Conservation (phyloP, 495 filamentous ascomycete species). For the Aspergillus biplanus region DNA sequence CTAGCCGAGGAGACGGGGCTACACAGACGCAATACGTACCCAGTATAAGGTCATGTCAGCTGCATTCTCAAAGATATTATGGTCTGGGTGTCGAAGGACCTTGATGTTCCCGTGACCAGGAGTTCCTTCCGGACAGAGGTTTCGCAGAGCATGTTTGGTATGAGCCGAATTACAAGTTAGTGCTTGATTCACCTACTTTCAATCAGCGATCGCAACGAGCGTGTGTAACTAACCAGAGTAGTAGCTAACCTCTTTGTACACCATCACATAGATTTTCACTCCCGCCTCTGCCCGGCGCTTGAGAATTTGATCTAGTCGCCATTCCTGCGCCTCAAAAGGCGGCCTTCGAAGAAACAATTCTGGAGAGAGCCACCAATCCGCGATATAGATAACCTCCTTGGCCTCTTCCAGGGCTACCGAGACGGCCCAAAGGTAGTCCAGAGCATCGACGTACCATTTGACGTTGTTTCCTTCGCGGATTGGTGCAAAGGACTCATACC, state of each 20-base stretch:
- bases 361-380: conserved; percentile 95
- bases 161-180: conserved; percentile 91
- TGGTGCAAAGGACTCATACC: conserved; percentile 88
- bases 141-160: conserved; percentile 85
- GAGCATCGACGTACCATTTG: conserved; percentile 96
- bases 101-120: conserved; percentile 85
- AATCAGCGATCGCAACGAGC: conserved; percentile 7
- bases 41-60: conserved; percentile 98
- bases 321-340: conserved; percentile 79
- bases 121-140: conserved; percentile 76
- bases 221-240: conserved; percentile 5
- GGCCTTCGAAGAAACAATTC: conserved; percentile 90
- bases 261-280: conserved; percentile 91
- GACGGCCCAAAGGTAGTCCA: conserved; percentile 93
- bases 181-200: conserved; percentile 64
- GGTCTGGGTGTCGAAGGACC: conserved; percentile 91
- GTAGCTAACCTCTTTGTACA: conserved; percentile 77
- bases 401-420: conserved; percentile 84
- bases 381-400: conserved; percentile 92
- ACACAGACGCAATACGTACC: conserved; percentile 41
- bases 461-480: conserved; percentile 81
- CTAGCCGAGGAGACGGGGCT: not conserved
- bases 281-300: conserved; percentile 89
- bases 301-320: conserved; percentile 82
- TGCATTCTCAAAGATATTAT: conserved; percentile 91